phyloP scores from a whole-genome alignment of 1,139 yeast genomes.

The Kurtzmaniella quercitrusa region DNA sequence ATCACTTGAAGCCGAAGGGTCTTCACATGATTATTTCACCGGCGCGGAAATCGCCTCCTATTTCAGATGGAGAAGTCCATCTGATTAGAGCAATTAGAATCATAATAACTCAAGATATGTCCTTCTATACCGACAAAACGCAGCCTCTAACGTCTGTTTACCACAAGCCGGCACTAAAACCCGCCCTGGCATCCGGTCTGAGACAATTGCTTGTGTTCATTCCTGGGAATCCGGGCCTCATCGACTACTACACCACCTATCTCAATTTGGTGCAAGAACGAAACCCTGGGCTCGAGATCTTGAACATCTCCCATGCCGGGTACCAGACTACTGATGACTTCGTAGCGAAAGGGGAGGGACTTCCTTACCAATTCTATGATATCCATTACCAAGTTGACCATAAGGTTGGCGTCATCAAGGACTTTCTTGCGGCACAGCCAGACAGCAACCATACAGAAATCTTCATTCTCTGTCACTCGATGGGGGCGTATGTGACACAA shows the following conservation, averaged over 20 bases:
- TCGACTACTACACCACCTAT: slow-evolving; percentile 53
- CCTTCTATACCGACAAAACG: slow-evolving; percentile 13
- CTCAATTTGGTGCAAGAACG: slow-evolving; percentile 38
- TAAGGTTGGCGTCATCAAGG: slow-evolving; percentile 36
- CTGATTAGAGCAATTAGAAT: too few species aligned
- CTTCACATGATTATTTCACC: too few species aligned
- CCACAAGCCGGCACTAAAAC: slow-evolving; percentile 15
- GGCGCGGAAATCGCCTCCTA: too few species aligned
- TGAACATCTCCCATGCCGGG: slow-evolving; percentile 57
- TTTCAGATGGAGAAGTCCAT: too few species aligned
- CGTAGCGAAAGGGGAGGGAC: slow-evolving; percentile 6
- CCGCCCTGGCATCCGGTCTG: slow-evolving; percentile 1
- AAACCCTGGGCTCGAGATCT: slow-evolving; percentile 43
- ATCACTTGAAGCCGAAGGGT: too few species aligned
- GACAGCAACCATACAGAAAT: slow-evolving; percentile 25
- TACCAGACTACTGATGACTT: slow-evolving; percentile 29
- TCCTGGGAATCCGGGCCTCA: slow-evolving; percentile 69
- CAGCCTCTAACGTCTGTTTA: slow-evolving; percentile 27
- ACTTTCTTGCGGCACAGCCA: slow-evolving; percentile 15
- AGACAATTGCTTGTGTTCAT: slow-evolving; percentile 41
- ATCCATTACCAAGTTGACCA: slow-evolving; percentile 52
- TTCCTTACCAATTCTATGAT: slow-evolving; percentile 21
- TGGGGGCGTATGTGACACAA: slow-evolving; percentile 57
- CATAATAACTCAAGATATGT: too few species aligned
- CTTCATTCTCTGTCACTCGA: slow-evolving; percentile 55